phyloP scores from a whole-genome alignment of 805 yeast genomes.

The Sporopachydermia lactativora region DNA sequence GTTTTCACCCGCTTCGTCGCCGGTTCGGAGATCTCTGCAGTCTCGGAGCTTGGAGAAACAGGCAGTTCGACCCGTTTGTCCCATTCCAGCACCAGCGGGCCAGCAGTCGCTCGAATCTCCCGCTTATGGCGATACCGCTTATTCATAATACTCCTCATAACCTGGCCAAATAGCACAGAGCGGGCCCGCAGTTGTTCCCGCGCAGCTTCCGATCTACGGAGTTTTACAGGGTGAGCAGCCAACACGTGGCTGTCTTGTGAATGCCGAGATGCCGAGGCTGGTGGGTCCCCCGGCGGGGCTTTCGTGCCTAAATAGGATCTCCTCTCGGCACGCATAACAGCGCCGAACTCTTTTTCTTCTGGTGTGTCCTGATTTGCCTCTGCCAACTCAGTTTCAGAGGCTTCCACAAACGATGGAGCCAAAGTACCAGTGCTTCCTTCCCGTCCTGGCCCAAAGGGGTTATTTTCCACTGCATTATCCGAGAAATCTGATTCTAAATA shows the following conservation, averaged over 20 bases:
- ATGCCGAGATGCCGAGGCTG: neutral
- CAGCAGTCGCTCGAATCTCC: neutral
- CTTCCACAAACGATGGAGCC: slow-evolving; percentile 24
- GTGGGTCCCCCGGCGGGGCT: neutral
- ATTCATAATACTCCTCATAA: neutral
- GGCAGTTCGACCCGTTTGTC: neutral
- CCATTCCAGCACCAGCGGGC: neutral
- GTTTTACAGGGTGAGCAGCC: neutral
- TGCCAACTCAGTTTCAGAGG: slow-evolving; percentile 17
- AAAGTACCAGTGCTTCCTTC: slow-evolving; percentile 19
- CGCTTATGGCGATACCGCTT: neutral
- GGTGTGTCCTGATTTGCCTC: slow-evolving; percentile 30
- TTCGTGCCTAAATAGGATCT: slow-evolving; percentile 18
- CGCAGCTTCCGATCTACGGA: neutral
- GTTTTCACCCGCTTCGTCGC: neutral
- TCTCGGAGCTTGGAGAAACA: no score
- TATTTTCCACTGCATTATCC: slow-evolving; percentile 31
- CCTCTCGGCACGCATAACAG: slow-evolving; percentile 24
- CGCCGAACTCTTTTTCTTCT: slow-evolving; percentile 29
- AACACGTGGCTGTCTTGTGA: neutral
- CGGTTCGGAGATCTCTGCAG: no score
- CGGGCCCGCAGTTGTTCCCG: neutral
- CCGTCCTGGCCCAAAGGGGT: slow-evolving; percentile 39
- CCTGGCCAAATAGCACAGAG: neutral
- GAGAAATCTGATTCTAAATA: slow-evolving; percentile 62